Conservation (phyloP, 2,329 filamentous ascomycete species). For the Furcasterigmium sp. region DNA sequence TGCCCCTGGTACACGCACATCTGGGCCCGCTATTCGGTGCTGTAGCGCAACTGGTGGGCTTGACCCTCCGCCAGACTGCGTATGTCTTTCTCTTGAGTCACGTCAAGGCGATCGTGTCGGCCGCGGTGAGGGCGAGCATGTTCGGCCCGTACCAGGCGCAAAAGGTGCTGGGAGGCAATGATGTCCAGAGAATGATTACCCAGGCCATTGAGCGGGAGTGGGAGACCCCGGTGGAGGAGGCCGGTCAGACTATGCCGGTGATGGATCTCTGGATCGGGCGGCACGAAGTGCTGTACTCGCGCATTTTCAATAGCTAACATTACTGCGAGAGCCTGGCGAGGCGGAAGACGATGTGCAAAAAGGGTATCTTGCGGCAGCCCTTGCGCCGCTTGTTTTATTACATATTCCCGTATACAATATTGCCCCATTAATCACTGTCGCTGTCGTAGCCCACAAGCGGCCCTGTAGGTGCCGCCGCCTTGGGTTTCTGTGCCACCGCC, state of each 20-base stretch:
- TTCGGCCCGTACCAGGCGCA: constrained; percentile 80
- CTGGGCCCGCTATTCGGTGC: constrained; percentile 67
- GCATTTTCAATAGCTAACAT: constrained; percentile 78
- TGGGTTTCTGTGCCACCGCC: constrained; percentile 43
- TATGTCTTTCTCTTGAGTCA: constrained; percentile 75
- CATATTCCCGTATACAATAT: background rate
- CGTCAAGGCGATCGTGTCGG: constrained; percentile 69
- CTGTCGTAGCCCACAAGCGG: constrained; percentile 86
- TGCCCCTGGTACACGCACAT: constrained; percentile 34
- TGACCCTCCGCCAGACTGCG: constrained; percentile 57
- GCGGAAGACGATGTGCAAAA: too few species aligned
- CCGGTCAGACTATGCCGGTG: constrained; percentile 69
- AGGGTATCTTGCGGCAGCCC: too few species aligned
- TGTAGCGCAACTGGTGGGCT: constrained; percentile 55
- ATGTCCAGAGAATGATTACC: constrained; percentile 53
- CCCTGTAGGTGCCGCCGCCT: constrained; percentile 50
- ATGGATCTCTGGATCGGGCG: constrained; percentile 81
- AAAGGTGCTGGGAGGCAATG: constrained; percentile 58
- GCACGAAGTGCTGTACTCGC: constrained; percentile 77
- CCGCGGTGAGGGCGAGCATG: constrained; percentile 70
- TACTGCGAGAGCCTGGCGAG: too few species aligned
- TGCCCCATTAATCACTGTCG: constrained; percentile 55
- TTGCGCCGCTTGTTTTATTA: constrained; percentile 2
- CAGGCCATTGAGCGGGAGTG: constrained; percentile 56
- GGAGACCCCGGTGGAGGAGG: constrained; percentile 54